Evolutionary conservation across 441 rosid genomes (phyloP), one percentile per base, ranked within the genome.

Genomic region (Aquilaria agallochum): DNA sequence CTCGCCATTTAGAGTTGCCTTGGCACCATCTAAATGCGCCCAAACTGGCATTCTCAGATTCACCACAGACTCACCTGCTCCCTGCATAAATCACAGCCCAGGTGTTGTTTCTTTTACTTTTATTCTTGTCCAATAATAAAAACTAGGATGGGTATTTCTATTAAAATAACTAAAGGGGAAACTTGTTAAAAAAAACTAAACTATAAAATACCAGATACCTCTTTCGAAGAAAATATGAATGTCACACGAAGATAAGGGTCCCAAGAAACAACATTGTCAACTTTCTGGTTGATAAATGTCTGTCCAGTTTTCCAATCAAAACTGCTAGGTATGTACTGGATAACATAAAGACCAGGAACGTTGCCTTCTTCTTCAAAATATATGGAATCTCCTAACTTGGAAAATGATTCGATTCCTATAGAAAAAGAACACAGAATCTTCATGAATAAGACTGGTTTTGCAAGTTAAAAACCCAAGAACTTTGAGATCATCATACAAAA

Each of bases 381-480:
- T 55, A 95, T 89, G 48, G 97, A 95, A 81, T 91, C 99, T 73
- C 99, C 99, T 51, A 91, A 80, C 78, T 95, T 95, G 31, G 99
- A 87, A 74, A 95, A 95, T 0, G 96, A 95, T 71, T 95, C 97
- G 68, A 89, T 78, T 57, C 96, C 97, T 90, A 64, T 67, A 33
- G 32, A 51, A 45, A 56, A 5, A 77, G 11, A 30, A 55, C 48
- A 33, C 62, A 53, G 6, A 56, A 65, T 55, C 14, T 0, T 1
- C 13, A 32, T 32, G 47, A 44, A 55, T 36, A 44, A 9, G 32
- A 44, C 50, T 54, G 59, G 32, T n/a, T 13, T 14, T 30, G 36
- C 31, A 36, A 44, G 15, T 31, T 15, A 45, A n/a, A 55, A 4
- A 20, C 10, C 36, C 5, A 33, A 20, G 12, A 55, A 3, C 12